Evolutionary conservation across 2,329 filamentous ascomycete species (phyloP), one percentile per base, ranked within the genome.

Genomic region (Aureobasidium melanogenum): DNA sequence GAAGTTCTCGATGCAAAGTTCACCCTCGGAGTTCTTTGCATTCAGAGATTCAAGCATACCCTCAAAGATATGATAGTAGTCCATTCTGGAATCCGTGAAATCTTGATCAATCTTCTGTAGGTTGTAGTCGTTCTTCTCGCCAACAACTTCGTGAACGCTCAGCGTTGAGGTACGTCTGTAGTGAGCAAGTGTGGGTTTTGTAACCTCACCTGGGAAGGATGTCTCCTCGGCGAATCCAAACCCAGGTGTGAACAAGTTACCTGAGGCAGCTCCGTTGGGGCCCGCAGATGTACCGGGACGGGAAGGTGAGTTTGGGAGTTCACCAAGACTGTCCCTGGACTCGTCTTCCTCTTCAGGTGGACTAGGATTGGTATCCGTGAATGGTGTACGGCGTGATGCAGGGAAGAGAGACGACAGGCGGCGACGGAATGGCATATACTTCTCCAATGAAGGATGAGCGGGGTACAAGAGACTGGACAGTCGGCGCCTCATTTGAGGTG

Each of bases 21-120:
- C 75, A 1, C 74, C 78, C 63, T 82, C 79, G 0, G 84, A 86
- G 63, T 81, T 85, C 63, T 78, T 76, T 9, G 80, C 83, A 44
- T 75, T 81, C 17, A 88, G 73, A 2, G 72, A 70, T 30, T 82
- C 79, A 1, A 87, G 77, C 68, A 77, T 81, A 68, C 79, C 77
- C 62, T 83, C 81, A 64, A 86, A 87, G 1, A 74, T 77, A 62
- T 76, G 76, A 64, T 82, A 84, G 69, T 84, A 88, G 63, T 84
- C 77, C 28, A 84, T 84, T 36, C 78, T 83, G 50, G 80, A 79
- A 68, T 88, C 85, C 5, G 82, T 86, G 73, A 88, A 88, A 73
- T 83, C 84, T 3, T 84, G 84, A 66, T 86, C 84, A 0, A 88
- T 83, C 59, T 86, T 84, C 68, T 88, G 85, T 14, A 86, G 77